Evolutionary conservation across 352 stramenopile species (phyloP), one percentile per base, ranked within the genome.

Genomic region (Pythium rhizo-oryzae): DNA sequence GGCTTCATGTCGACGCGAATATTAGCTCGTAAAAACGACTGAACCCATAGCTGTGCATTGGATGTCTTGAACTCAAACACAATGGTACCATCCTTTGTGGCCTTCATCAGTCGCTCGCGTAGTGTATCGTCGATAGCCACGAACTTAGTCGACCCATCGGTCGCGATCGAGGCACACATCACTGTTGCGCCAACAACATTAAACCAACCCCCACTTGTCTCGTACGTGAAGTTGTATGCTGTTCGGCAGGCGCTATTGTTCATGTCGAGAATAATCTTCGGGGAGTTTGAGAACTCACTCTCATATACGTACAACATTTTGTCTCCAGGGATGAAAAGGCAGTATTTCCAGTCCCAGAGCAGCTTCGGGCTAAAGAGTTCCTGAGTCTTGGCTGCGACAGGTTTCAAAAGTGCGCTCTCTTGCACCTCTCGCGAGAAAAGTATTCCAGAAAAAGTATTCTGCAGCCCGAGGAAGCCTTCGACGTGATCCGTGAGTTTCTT

Each of bases 291-390:
- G 13, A 71, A 72, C 50, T 84, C 78, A 12, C 64, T 63, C 16
- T 90, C 79, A 57, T 91, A 92, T 18, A 92, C 67, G 66, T 90
- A 92, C 24, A 92, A 59, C 19, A 72, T 74, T 55, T 77, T 82
- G 41, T 73, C 63, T 21, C 30, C 61, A 0, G 82, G 82, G 9
- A 90, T 62, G 37, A 92, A 89, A 4, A 92, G 59, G 16, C 74
- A 87, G 62, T 91, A 92, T 37, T 89, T 89, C 84, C 79, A 92
- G 52, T 89, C 66, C 74, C 81, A 92, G 11, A 91, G 65, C n/a
- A 80, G 7, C 37, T 76, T 50, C 47, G 85, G 69, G 9, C 78
- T 75, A 4, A 82, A 37, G 11, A 78, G 30, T 21, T 87, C 59
- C 21, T 81, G 75, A 0, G 71, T 72, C 56, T 83, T 89, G n/a